Percentiles rank a stretch among this genome's conserved stretches.
Conservation (phyloP, 768 basidiomycete genomes). For the Auricularia sp. region DNA sequence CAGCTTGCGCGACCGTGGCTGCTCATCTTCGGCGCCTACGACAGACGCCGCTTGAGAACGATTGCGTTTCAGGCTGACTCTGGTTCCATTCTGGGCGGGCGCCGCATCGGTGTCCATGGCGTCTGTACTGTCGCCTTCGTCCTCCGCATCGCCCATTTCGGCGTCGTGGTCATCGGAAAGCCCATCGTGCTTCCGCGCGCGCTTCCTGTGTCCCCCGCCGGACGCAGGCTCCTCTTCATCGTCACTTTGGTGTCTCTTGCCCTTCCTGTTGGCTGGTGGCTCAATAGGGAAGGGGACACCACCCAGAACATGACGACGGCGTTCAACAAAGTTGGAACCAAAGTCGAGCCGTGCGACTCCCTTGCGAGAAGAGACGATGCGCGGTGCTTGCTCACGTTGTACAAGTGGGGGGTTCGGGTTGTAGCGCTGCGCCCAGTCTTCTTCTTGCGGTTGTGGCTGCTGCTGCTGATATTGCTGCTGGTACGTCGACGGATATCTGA, state of each 20-base stretch:
- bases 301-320: neutral
- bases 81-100: conserved; percentile 20
- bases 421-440: conserved; percentile 29
- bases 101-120: conserved; percentile 37
- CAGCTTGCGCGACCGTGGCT: neutral
- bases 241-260: conserved; percentile 14
- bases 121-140: conserved; percentile 22
- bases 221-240: conserved; percentile 31
- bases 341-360: neutral
- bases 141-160: conserved; percentile 36
- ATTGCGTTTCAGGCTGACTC: conserved; percentile 63
- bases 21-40: conserved; percentile 53
- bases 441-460: neutral
- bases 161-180: conserved; percentile 41
- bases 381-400: conserved; percentile 20
- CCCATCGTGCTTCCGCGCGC: conserved; percentile 41
- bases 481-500: too few relatives aligned
- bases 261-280: conserved; percentile 4
- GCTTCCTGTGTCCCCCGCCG: conserved; percentile 19
- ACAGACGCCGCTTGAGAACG: conserved; percentile 62
- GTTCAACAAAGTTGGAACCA: neutral
- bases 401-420: conserved; percentile 19
- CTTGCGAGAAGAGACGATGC: conserved; percentile 3
- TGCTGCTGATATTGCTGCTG: neutral
- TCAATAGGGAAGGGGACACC: neutral